Conservation (phyloP, 768 basidiomycete genomes). For the Amanita pallidorosea region DNA sequence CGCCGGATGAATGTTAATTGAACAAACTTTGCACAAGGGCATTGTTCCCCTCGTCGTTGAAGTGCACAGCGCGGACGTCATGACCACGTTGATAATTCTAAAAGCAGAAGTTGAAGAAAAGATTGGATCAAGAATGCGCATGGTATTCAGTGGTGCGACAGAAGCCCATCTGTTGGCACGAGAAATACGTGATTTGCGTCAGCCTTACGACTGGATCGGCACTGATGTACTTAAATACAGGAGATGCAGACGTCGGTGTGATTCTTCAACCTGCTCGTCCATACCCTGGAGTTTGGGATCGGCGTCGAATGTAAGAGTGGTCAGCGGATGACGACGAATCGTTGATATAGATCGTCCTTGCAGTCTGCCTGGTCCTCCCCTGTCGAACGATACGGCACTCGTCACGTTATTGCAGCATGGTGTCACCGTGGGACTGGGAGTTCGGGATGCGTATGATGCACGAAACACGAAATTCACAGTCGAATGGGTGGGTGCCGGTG, state of each 20-base stretch:
- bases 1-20: constrained; percentile 2
- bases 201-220: neutral
- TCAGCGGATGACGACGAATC: neutral
- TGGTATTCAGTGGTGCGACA: constrained; percentile 51
- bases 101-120: constrained; percentile 56
- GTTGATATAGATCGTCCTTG: constrained; percentile 4
- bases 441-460: constrained; percentile 59
- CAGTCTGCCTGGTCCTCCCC: constrained; percentile 66
- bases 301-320: constrained; percentile 44
- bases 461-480: constrained; percentile 69
- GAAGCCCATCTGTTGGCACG: constrained; percentile 60
- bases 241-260: constrained; percentile 35
- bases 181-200: constrained; percentile 38
- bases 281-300: constrained; percentile 68
- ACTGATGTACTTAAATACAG: constrained; percentile 17
- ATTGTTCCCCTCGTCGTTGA: constrained; percentile 57
- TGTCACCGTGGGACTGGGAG: constrained; percentile 75
- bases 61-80: constrained; percentile 60
- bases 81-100: constrained; percentile 57
- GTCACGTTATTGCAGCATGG: constrained; percentile 53
- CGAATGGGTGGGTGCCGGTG: constrained; percentile 53
- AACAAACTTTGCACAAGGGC: constrained; percentile 28
- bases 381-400: constrained; percentile 53
- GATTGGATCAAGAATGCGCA: constrained; percentile 45
- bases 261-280: constrained; percentile 48